Base-by-base conservation (phyloP, 169 alveolate genomes). In the Babesia microti region DNA sequence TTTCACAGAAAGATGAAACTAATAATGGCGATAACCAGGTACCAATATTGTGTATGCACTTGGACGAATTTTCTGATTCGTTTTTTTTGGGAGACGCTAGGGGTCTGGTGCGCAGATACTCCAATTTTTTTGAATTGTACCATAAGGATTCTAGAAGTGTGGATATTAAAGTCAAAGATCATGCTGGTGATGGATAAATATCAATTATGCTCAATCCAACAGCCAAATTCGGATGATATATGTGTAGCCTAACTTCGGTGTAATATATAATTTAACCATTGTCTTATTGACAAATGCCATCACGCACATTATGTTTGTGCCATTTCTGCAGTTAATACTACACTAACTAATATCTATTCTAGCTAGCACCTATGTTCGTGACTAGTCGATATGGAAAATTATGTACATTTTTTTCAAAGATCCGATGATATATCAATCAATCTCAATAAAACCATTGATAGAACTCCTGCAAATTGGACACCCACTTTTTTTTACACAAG, bases 391-490 rank as follows among this genome's bases (percentile, higher is more conserved):
- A 14, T 36, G 21, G 12, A 9, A 7, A 36, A 5, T 14, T 36
- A 9, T 40, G 23, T 30, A 9, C 3, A 9, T 2, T 21, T 14
- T 40, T 7, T 9, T 40, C 11, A 21, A 40, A 9, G 15, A 2
- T 3, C 11, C 23, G 3, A 40, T 14, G n/a, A 26, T 1, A 42
- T 26, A 7, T 26, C 23, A 27, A 40, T 3, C 47, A 15, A 56
- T 56, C 22, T 47, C 36, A 26, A 57, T 14, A 6, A 65, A 46
- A 17, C 48, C 69, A 37, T 54, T 39, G 35, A 65, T 59, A 47
- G 35, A 1, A 12, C 19, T 18, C 14, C 76, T 48, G 59, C 76
- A 65, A 43, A 65, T 65, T 3, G 76, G 76, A 35, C 76, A 65
- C 24, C 12, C 12, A 9, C 35, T 41, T 23, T 29, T 17, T 30